Conservation (phyloP, 2,329 filamentous ascomycete genomes). For the Talaromyces sp. region DNA sequence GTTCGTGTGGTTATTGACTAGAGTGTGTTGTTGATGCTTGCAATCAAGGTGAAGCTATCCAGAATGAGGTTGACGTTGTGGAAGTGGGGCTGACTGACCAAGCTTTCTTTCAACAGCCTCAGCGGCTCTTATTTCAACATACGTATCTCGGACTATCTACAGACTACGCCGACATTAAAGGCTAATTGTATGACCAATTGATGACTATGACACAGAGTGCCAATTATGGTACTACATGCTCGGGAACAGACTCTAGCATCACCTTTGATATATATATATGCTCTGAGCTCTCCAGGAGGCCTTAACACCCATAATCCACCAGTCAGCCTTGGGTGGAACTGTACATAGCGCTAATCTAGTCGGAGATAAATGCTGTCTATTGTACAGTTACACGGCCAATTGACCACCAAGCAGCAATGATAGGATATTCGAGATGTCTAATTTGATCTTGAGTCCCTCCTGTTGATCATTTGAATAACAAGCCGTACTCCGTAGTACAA, state of each 20-base stretch:
- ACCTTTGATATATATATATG: neutral
- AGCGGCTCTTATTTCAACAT: neutral
- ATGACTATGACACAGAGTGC: too few relatives aligned
- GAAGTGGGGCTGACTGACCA: neutral
- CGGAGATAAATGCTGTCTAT: neutral
- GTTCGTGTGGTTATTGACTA: neutral
- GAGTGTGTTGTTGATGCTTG: neutral
- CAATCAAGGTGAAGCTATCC: neutral
- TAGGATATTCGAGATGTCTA: neutral
- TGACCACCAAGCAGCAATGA: neutral
- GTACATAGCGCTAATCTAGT: neutral
- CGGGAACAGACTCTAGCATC: neutral
- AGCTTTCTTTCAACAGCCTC: constrained; percentile 2
- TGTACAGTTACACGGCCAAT: neutral
- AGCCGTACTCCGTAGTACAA: too few relatives aligned
- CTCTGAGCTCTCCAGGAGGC: neutral
- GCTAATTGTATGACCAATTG: too few relatives aligned
- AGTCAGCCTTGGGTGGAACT: neutral
- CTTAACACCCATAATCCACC: neutral
- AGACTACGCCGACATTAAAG: neutral
- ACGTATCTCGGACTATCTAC: too few relatives aligned
- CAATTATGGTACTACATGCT: neutral
- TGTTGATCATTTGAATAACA: neutral
- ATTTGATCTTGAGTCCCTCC: neutral
- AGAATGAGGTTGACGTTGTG: neutral